Evolutionary conservation across 2,329 filamentous ascomycete species (phyloP).

Genomic region (Pyrenochaeta sp.): DNA sequence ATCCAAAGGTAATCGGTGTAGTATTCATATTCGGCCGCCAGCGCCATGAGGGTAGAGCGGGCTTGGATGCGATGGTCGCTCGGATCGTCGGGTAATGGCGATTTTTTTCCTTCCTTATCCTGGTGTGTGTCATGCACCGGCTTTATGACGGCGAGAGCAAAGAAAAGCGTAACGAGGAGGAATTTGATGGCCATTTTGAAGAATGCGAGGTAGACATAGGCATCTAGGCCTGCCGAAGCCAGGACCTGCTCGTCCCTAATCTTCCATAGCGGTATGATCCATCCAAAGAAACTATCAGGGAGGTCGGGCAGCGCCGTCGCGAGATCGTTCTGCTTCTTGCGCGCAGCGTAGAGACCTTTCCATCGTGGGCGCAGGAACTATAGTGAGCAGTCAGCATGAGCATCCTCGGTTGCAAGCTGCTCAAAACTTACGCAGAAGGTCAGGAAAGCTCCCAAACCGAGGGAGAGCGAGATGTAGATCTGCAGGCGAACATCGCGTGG

Average conservation of each 20-base stretch:
- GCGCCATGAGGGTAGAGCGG: constrained; percentile 30
- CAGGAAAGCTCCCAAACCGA: constrained; percentile 76
- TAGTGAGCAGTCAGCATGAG: constrained; percentile 31
- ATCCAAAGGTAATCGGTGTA: constrained; percentile 80
- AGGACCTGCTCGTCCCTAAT: constrained; percentile 91
- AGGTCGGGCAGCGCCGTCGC: constrained; percentile 76
- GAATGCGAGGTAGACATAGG: constrained; percentile 94
- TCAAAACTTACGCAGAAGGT: constrained; percentile 72
- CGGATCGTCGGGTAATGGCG: constrained; percentile 31
- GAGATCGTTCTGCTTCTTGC: constrained; percentile 77
- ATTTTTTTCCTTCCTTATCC: constrained; percentile 38
- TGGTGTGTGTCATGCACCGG: constrained; percentile 80
- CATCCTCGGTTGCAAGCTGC: not conserved
- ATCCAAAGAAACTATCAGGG: constrained; percentile 86
- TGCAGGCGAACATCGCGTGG: constrained; percentile 65
- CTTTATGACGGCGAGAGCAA: constrained; percentile 80
- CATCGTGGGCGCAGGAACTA: constrained; percentile 89
- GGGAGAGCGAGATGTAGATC: constrained; percentile 73
- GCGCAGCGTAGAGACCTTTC: constrained; percentile 87
- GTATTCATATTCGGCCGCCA: constrained; percentile 47
- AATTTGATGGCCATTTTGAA: constrained; percentile 95
- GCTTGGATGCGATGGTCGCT: constrained; percentile 24
- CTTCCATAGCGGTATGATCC: constrained; percentile 85
- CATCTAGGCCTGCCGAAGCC: constrained; percentile 89
- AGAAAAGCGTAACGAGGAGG: constrained; percentile 79